Evolutionary conservation across 441 rosid genomes (phyloP).

Genomic region (Pelargonium citronellum): DNA sequence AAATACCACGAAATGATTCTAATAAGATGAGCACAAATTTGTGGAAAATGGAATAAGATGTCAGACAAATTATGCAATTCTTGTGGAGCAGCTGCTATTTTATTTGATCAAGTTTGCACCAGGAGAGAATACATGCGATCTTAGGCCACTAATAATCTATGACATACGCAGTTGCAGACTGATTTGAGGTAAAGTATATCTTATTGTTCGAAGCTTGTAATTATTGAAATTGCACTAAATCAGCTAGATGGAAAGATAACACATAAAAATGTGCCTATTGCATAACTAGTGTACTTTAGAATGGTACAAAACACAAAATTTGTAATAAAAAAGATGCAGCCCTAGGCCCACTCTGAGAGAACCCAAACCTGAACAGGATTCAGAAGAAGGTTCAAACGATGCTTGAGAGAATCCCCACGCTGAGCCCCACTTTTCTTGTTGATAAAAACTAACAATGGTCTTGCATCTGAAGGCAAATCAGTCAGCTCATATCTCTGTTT

Average conservation of each 20-base stretch:
- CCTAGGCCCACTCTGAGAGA: neutral
- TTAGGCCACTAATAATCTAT: too few species aligned
- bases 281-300: neutral
- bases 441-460: conserved; percentile 83
- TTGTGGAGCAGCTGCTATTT: neutral
- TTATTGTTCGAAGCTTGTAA: neutral
- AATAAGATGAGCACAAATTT: neutral
- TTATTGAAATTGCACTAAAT: neutral
- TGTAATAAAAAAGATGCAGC: conserved; percentile 10
- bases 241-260: neutral
- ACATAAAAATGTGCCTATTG: conserved; percentile 6
- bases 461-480: conserved; percentile 84
- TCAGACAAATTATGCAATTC: neutral
- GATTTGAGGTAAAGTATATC: neutral
- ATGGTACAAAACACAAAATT: neutral
- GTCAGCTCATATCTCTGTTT: conserved; percentile 74
- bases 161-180: neutral
- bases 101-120: neutral
- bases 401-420: conserved; percentile 75
- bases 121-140: neutral
- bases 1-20: neutral
- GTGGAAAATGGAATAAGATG: neutral
- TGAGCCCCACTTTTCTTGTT: conserved; percentile 98
- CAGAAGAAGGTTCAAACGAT: conserved; percentile 74
- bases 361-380: conserved; percentile 84